Evolutionary conservation across 2,329 filamentous ascomycete genomes (phyloP).

Genomic region (Sclerotinia borealis): DNA sequence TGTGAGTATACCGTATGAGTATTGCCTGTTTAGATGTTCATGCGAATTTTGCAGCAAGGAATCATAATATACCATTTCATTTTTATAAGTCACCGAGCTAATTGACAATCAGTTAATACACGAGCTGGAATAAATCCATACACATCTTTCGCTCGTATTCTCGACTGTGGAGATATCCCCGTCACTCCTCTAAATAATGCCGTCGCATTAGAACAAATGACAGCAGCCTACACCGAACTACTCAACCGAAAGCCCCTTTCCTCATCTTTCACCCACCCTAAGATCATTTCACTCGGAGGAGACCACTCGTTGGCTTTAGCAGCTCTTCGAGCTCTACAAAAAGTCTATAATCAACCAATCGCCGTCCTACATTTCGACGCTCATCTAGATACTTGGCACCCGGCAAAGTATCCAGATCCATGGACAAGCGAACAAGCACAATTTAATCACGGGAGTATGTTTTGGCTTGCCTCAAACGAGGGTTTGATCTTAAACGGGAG

Average conservation of each 20-base stretch:
- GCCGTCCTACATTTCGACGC: constrained; percentile 71
- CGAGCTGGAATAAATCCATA: constrained; percentile 82
- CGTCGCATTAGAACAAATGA: constrained; percentile 78
- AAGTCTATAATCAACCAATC: constrained; percentile 55
- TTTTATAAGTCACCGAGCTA: background rate
- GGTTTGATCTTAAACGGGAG: constrained; percentile 69
- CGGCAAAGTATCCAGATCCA: constrained; percentile 66
- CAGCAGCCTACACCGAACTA: constrained; percentile 28
- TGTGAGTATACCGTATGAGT: too few relatives aligned
- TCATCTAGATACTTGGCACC: constrained; percentile 31
- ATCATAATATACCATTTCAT: background rate
- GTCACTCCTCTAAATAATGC: constrained; percentile 81
- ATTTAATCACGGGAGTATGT: constrained; percentile 88
- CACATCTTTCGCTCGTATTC: constrained; percentile 66
- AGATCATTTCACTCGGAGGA: constrained; percentile 62
- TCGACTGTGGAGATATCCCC: constrained; percentile 90
- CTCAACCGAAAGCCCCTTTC: constrained; percentile 25
- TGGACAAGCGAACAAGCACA: constrained; percentile 66
- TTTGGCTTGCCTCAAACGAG: constrained; percentile 80
- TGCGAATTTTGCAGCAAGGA: background rate
- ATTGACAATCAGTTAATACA: constrained; percentile 52
- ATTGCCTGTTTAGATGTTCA: too few relatives aligned
- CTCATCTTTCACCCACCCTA: constrained; percentile 24
- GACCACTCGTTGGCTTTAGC: constrained; percentile 68
- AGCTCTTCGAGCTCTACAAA: constrained; percentile 59